These are phyloP conservation scores for Leccinum olivaceopallidum DNA, from an alignment of 768 basidiomycete genomes.

Conservation along the genomic window DNA sequence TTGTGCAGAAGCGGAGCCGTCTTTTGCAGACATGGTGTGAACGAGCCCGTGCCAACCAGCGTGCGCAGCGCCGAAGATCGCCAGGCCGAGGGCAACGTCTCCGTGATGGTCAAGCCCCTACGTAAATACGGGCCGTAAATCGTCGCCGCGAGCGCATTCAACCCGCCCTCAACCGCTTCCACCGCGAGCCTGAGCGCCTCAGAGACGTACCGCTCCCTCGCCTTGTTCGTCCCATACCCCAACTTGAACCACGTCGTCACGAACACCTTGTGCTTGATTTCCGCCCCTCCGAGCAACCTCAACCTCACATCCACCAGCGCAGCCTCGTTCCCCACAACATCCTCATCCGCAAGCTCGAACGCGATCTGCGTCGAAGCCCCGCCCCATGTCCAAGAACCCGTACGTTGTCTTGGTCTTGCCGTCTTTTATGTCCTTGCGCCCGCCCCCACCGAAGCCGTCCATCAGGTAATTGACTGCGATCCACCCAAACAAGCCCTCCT, in stretches of 20 bases:
- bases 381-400: slow-evolving; percentile 97
- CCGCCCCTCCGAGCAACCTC: slow-evolving; percentile 78
- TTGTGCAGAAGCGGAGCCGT: slow-evolving; percentile 85
- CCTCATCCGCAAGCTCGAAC: slow-evolving; percentile 76
- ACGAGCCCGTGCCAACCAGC: slow-evolving; percentile 89
- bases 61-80: slow-evolving; percentile 51
- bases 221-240: slow-evolving; percentile 97
- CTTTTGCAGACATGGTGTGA: slow-evolving; percentile 74
- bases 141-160: slow-evolving; percentile 44
- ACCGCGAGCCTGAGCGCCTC: slow-evolving; percentile 56
- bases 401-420: slow-evolving; percentile 81
- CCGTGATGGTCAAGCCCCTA: slow-evolving; percentile 61
- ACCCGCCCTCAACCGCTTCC: slow-evolving; percentile 18
- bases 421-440: slow-evolving; percentile 22
- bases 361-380: slow-evolving; percentile 99
- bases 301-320: slow-evolving; percentile 75
- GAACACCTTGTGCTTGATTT: slow-evolving; percentile 90
- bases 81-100: slow-evolving; percentile 49
- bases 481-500: slow-evolving; percentile 98
- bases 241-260: slow-evolving; percentile 88
- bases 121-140: slow-evolving; percentile 92
- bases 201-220: slow-evolving; percentile 89
- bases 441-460: slow-evolving; percentile 76
- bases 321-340: slow-evolving; percentile 52
- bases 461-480: slow-evolving; percentile 99